phyloP scores from a whole-genome alignment of 2,329 filamentous ascomycete species.

The Drechslerella dactyloides region DNA sequence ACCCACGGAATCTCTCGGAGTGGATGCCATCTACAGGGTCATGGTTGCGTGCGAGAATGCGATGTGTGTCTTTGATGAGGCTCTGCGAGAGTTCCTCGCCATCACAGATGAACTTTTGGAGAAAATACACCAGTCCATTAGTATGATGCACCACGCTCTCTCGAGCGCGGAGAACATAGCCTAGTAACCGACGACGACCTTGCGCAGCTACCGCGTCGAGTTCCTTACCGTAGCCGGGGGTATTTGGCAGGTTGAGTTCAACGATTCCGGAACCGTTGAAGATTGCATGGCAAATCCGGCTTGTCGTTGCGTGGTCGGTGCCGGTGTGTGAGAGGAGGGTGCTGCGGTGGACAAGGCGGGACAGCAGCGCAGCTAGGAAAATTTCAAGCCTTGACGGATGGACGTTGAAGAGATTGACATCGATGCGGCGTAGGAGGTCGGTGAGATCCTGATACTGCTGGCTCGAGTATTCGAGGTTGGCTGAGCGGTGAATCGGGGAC shows the following conservation, averaged over 20 bases:
- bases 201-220: conserved; percentile 9
- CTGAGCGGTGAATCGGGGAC: conserved; percentile 20
- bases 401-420: conserved; percentile 37
- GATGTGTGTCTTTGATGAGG: conserved; percentile 36
- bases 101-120: conserved; percentile 9
- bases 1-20: conserved; percentile 29
- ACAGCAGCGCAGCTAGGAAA: conserved; percentile 18
- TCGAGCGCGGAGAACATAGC: conserved; percentile 16
- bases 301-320: conserved; percentile 23
- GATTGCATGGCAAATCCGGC: conserved; percentile 21
- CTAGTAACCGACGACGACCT: conserved; percentile 5
- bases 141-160: conserved; percentile 14
- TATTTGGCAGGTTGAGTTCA: conserved; percentile 37
- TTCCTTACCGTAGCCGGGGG: conserved; percentile 19
- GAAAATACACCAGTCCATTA: conserved; percentile 22
- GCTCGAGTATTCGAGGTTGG: conserved; percentile 7
- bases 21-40: conserved; percentile 23
- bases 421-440: conserved; percentile 45
- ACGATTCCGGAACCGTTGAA: conserved; percentile 22
- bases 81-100: conserved; percentile 28
- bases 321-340: conserved; percentile 24
- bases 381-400: conserved; percentile 11
- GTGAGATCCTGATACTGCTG: conserved; percentile 25
- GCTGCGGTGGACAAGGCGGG: conserved; percentile 29
- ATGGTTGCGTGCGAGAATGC: conserved; percentile 23